Base-by-base conservation (phyloP, 768 basidiomycete genomes). In the Agaricus blazei region DNA sequence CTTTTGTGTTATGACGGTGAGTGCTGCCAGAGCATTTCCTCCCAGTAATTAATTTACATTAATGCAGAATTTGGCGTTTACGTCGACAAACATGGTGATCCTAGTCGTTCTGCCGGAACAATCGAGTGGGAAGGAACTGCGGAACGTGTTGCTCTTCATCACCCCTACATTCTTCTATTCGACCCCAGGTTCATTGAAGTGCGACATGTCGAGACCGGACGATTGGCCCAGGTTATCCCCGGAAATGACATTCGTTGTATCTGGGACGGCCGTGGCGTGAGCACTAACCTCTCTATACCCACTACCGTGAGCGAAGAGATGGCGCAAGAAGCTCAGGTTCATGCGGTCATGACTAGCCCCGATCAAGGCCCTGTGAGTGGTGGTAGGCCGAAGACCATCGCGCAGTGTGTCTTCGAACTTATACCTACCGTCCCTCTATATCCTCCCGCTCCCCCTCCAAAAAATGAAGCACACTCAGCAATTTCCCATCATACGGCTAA, bases 91-190 rank as follows among this genome's bases (percentile, higher is more conserved):
- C 93, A 96, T 59, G 96, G 96, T 38, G 87, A 89, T 51, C 93
- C 92, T 1, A 90, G 85, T 65, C 85, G 91, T 26, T 68, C 77
- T 1, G 74, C 80, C 23, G 82, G 81, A 37, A 84, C 88, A 1
- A 90, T 98, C 51, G 96, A 99, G 67, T 99, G 94, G 93, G 96
- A 99, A 70, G 93, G 79, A 29, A 88, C 86, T 0, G 93, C 93
- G 2, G 93, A 96, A 64, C 87, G 86, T 31, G 90, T 93, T 11
- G 93, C 94, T 1, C 85, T 91, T 69, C 94, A 96, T 65, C 83
- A 86, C 43, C 95, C 94, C 0, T 95, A 94, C 67, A 77, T 98
- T 43, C 79, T 96, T 44, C 82, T 95, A 44, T 93, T 97, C 70
- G 93, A 96, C 67, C 77, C 83, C 11, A 87, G 91, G 3, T 96